A percentile compares a stretch with the other conserved stretches of the same genome.
Evolutionary conservation across 441 rosid genomes (phyloP).

Genomic region (Eutrema salsugineum): DNA sequence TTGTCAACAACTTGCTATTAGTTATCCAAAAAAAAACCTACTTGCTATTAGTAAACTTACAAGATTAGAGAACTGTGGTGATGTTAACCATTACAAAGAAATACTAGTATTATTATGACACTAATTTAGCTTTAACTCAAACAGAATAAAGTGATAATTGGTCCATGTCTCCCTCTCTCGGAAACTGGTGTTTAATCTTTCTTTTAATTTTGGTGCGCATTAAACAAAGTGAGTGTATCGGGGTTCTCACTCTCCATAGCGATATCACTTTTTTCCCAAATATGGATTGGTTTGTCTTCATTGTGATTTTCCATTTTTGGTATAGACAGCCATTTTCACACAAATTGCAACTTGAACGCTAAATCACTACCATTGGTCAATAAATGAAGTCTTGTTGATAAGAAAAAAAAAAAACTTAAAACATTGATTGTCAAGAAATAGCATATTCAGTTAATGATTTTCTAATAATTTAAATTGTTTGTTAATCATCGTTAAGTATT

Average conservation of each 20-base stretch:
- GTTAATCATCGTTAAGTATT: too few relatives aligned
- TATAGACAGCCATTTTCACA: neutral
- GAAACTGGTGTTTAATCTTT: neutral
- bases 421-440: neutral
- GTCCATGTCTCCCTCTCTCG: slow-evolving; percentile 20
- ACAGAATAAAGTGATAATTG: slow-evolving; percentile 22
- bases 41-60: neutral
- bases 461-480: too few relatives aligned
- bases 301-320: slow-evolving; percentile 18
- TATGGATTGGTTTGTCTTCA: slow-evolving; percentile 20
- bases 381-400: neutral
- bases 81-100: neutral
- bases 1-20: neutral
- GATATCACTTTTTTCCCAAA: slow-evolving; percentile 11
- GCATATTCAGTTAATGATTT: neutral
- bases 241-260: slow-evolving; percentile 9
- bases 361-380: neutral
- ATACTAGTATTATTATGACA: neutral
- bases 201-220: neutral
- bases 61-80: neutral
- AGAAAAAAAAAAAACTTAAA: neutral
- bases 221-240: neutral
- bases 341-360: neutral
- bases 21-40: neutral
- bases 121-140: neutral